phyloP scores from a whole-genome alignment of 192 early-diverging fungal genomes.

The Dissophora ornata region DNA sequence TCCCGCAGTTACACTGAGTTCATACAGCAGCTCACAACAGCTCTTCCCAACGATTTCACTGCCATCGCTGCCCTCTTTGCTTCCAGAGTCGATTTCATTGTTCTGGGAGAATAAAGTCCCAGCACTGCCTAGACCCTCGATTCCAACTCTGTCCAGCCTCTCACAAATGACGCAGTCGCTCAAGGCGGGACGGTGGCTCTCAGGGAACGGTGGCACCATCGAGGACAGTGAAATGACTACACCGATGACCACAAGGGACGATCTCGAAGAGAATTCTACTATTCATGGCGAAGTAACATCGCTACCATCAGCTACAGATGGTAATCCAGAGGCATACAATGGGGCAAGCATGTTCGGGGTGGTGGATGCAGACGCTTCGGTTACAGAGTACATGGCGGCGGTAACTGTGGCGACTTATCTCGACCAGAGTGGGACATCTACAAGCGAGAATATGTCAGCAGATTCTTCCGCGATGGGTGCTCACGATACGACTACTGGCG shows the following conservation, averaged over 20 bases:
- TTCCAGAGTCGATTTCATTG: slow-evolving; percentile 29
- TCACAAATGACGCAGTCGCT: slow-evolving; percentile 47
- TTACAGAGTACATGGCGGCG: slow-evolving; percentile 28
- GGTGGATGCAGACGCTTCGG: slow-evolving; percentile 23
- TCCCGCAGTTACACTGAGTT: slow-evolving; percentile 58
- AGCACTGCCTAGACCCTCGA: slow-evolving; percentile 32
- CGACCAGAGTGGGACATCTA: no score
- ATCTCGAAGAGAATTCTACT: no score
- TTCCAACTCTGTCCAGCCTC: slow-evolving; percentile 33
- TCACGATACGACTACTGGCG: no score
- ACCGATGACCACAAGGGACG: background rate
- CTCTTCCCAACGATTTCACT: slow-evolving; percentile 38
- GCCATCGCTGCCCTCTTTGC: slow-evolving; percentile 32
- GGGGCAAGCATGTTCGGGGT: background rate
- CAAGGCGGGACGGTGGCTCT: slow-evolving; percentile 43
- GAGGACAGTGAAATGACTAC: background rate
- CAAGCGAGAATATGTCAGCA: no score
- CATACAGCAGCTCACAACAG: slow-evolving; percentile 21
- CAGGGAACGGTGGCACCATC: background rate
- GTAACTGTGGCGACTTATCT: slow-evolving; percentile 32
- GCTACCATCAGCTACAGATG: background rate
- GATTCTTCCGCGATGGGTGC: no score
- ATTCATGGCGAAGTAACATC: background rate
- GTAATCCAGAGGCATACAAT: background rate
- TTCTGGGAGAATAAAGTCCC: slow-evolving; percentile 52